Base-by-base conservation (phyloP, 306 rosid genomes). In the Dicorynia guianensis region DNA sequence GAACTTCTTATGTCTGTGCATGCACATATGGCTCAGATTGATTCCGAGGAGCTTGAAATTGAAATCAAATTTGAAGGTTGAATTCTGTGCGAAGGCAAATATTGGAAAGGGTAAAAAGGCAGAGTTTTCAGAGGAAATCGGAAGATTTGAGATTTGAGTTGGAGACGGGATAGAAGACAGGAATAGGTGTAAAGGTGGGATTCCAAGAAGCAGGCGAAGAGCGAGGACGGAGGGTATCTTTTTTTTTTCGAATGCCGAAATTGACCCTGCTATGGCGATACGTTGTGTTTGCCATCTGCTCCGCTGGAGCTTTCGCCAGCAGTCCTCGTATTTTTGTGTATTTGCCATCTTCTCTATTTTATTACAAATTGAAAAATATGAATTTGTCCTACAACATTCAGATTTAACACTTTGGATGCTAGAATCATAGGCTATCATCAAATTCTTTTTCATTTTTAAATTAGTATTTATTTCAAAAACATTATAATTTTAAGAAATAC, bases 111-210 rank as follows among this genome's bases (percentile, higher is more conserved):
- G 40, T 11, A 39, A 52, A 52, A 68, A 15, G 74, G 74, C 61
- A 62, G 80, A 76, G 72, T 80, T 80, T 53, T 5, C 1, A 53
- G 46, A 78, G 58, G 75, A 19, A 15, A 36, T 69, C 43, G 48
- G 49, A 25, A 65, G 44, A 65, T n/a, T 79, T 19, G 25, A 14
- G 48, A 56, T 15, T 34, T 46, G 36, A 20, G 67, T 35, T 44
- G 80, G 47, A 14, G 30, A 12, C 6, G 36, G 55, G 58, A 69
- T 3, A 4, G 2, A 25, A n/a, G 33, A 44, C 4, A 7, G 40
- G 30, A 17, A 15, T 33, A 53, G 48, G 69, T 3, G 55, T 6
- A 48, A 15, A 38, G 34, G 20, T 46, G 11, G 49, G 42, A 48
- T 80, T 68, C 72, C 47, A 73, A 18, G 36, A 65, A 44, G 72